Evolutionary conservation across 1,139 yeast genomes (phyloP).

Genomic region (Candida glucosophila): DNA sequence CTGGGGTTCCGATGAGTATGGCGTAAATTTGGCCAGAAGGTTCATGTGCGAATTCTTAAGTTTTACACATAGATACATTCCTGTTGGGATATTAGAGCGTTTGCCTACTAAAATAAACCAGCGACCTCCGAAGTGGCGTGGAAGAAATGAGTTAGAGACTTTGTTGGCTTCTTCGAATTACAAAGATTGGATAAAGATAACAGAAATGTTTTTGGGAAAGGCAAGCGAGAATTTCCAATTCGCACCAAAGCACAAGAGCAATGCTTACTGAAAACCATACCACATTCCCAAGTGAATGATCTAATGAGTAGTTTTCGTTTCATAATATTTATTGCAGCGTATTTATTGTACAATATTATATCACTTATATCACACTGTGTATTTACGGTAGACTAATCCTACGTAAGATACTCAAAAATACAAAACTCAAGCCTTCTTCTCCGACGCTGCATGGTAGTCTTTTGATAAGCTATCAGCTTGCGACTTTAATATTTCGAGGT

Average conservation of each 20-base stretch:
- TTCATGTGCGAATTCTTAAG: slow-evolving; percentile 91
- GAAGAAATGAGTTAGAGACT: slow-evolving; percentile 91
- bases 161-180: slow-evolving; percentile 78
- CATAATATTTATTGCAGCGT: slow-evolving; percentile 1
- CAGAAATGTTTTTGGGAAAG: slow-evolving; percentile 94
- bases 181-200: slow-evolving; percentile 90
- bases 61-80: slow-evolving; percentile 89
- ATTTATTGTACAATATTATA: neutral
- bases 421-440: too few relatives aligned
- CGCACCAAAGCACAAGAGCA: slow-evolving; percentile 91
- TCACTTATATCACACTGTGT: neutral
- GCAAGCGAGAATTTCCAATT: slow-evolving; percentile 68
- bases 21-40: slow-evolving; percentile 79
- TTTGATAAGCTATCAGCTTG: slow-evolving; percentile 61
- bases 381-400: too few relatives aligned
- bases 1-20: slow-evolving; percentile 98
- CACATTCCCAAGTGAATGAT: too few relatives aligned
- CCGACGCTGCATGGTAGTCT: slow-evolving; percentile 42
- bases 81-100: slow-evolving; percentile 84
- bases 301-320: too few relatives aligned
- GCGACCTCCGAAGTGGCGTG: slow-evolving; percentile 89
- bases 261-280: slow-evolving; percentile 43
- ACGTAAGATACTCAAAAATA: too few relatives aligned
- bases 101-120: slow-evolving; percentile 86
- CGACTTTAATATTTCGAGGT: slow-evolving; percentile 57